Evolutionary conservation across 73 alveolate species (phyloP), one percentile per base, ranked within the genome.

Genomic region (Symbiodinium natans): DNA sequence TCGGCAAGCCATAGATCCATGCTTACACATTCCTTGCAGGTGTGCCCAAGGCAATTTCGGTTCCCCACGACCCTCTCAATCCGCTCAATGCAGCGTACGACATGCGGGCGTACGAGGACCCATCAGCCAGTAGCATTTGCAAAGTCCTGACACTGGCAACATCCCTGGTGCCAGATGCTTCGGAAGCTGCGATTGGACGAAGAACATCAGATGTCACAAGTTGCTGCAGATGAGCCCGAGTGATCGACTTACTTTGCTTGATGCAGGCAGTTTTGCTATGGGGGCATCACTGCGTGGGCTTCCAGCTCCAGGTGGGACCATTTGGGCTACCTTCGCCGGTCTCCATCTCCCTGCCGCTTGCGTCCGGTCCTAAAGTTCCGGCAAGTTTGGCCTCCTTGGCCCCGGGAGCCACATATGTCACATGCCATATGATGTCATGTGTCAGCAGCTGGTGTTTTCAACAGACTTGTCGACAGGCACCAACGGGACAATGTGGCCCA

Each of bases 401-500:
- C n/a, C n/a, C n/a, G n/a, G n/a, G 13, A 9, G 59, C 59, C 13
- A 46, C 59, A 46, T 9, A 46, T 13, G 13, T 9, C 21, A 46
- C 6, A 9, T 46, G 59, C 59, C 13, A 13, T 46, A 9, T 46
- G 59, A 46, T n/a, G n/a, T n/a, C n/a, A n/a, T n/a, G n/a, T n/a
- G n/a, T n/a, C n/a, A n/a, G n/a, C n/a, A n/a, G n/a, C n/a, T n/a
- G n/a, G n/a, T n/a, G n/a, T n/a, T n/a, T n/a, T n/a, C n/a, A n/a
- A n/a, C n/a, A n/a, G n/a, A n/a, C n/a, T n/a, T n/a, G n/a, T n/a
- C n/a, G n/a, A n/a, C n/a, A n/a, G 95, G 95, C 68, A 88, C 95
- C 48, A 88, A 88, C 17, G 95, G 95, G 86, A 40, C 95, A 4
- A 88, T 88, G 95, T 88, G 95, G 95, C 95, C 95, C 82, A 88